Percentiles rank a stretch among this genome's conserved stretches.
Conservation (phyloP, 345 rosid species). For the Alliaria petiolata region DNA sequence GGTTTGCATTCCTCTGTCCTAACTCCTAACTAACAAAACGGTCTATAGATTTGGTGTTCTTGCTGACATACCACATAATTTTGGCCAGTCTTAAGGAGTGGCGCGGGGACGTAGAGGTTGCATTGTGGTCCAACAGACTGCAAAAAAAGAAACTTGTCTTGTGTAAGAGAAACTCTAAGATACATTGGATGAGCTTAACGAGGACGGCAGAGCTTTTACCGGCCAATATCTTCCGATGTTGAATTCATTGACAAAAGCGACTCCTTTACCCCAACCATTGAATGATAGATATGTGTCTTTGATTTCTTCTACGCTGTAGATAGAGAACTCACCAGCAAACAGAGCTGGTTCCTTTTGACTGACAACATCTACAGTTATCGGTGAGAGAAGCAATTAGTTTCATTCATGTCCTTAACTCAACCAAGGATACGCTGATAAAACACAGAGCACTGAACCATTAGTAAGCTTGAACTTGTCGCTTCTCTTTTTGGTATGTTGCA, state of each 20-base stretch:
- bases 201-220: conserved; percentile 31
- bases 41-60: not conserved
- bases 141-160: conserved; percentile 6
- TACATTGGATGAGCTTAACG: too few relatives aligned
- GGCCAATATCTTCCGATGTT: conserved; percentile 97
- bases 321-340: conserved; percentile 54
- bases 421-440: not conserved
- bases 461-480: conserved; percentile 24
- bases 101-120: conserved; percentile 77
- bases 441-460: conserved; percentile 34
- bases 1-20: too few relatives aligned
- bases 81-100: conserved; percentile 59
- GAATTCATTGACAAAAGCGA: conserved; percentile 71
- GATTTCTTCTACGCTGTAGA: conserved; percentile 42
- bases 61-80: conserved; percentile 53
- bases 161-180: not conserved
- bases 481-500: conserved; percentile 27
- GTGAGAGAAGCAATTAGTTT: not conserved
- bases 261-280: conserved; percentile 81
- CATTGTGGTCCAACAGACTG: conserved; percentile 89
- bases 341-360: conserved; percentile 56
- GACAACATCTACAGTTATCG: conserved; percentile 42
- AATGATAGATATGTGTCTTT: conserved; percentile 79
- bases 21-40: not conserved
- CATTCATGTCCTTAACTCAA: not conserved